Conservation (phyloP, 306 rosid species). For the apple (Malus domestica) region ASM211411v1 NC_041795.1:35702001-35702500, state of each 20-base stretch:
- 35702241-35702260: slow-evolving; percentile 94
- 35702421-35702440: not conserved
- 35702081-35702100: slow-evolving; percentile 31
- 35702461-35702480: not conserved
- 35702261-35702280: slow-evolving; percentile 93
- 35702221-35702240: slow-evolving; percentile 96
- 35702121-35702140: slow-evolving; percentile 20
- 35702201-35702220: slow-evolving; percentile 98
- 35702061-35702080: slow-evolving; percentile 18
- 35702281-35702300: slow-evolving; percentile 93
- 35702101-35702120: slow-evolving; percentile 25
- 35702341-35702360: slow-evolving; percentile 99
- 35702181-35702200: slow-evolving; percentile 72
- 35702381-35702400: not conserved
- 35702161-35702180: slow-evolving; percentile 26
- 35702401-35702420: not conserved
- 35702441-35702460: not conserved
- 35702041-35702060: slow-evolving; percentile 17
- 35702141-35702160: slow-evolving; percentile 13
- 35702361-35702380: slow-evolving; percentile 9
- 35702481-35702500: not conserved
- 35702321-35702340: slow-evolving; percentile 95
- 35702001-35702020: slow-evolving; percentile 34
- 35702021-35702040: slow-evolving; percentile 21
- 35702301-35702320: slow-evolving; percentile 90